A percentile compares a stretch with the other conserved stretches of the same genome.
These are phyloP conservation scores for Plantago coronopus DNA, from an alignment of 305 asterid species.

Conservation along the genomic window DNA sequence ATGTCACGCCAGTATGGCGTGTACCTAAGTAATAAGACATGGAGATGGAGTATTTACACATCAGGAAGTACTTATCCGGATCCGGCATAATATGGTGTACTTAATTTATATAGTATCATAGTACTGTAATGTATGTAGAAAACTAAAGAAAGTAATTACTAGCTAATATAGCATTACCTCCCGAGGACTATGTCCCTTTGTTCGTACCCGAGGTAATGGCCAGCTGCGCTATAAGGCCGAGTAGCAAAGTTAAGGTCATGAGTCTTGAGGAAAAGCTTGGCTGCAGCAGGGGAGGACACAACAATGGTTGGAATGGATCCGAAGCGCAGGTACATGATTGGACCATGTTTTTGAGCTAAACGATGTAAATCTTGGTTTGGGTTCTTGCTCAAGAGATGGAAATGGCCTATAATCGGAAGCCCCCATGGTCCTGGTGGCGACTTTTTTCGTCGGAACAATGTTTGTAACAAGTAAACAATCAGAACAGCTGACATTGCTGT, in stretches of 20 bases:
- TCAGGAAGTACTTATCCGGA: too few species aligned
- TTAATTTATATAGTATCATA: too few species aligned
- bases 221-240: slow-evolving; percentile 30
- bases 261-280: slow-evolving; percentile 37
- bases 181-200: slow-evolving; percentile 27
- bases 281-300: slow-evolving; percentile 37
- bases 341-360: slow-evolving; percentile 36
- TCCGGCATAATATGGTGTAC: too few species aligned
- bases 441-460: background rate
- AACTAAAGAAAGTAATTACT: too few species aligned
- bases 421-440: slow-evolving; percentile 40
- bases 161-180: background rate
- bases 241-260: slow-evolving; percentile 32
- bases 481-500: background rate
- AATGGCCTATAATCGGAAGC: slow-evolving; percentile 38
- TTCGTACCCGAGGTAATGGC: slow-evolving; percentile 21
- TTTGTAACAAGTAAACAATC: background rate
- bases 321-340: slow-evolving; percentile 34
- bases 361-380: slow-evolving; percentile 35
- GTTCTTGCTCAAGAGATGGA: slow-evolving; percentile 32
- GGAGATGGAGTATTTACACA: too few species aligned
- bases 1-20: slow-evolving; percentile 41
- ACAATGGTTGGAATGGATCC: slow-evolving; percentile 27
- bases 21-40: too few species aligned
- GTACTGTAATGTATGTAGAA: too few species aligned